Conservation (phyloP, 148 eudicot genomes). For the Euryodendron excelsum region DNA sequence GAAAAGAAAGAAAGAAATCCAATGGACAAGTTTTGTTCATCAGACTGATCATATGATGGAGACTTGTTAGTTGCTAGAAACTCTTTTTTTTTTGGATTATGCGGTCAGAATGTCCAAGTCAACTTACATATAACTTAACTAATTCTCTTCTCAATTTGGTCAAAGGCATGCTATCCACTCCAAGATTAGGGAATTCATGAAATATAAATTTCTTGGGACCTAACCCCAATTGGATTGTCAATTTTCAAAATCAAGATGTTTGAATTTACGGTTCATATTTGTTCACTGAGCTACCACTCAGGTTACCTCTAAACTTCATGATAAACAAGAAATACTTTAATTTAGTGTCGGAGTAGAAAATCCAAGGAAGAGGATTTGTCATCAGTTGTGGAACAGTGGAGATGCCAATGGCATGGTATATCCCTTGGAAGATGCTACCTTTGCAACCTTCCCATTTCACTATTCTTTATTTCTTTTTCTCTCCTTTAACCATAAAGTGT, state of each 20-base stretch:
- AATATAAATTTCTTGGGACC: no score
- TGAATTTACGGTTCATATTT: no score
- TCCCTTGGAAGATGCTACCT: constrained; percentile 33
- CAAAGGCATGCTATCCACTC: no score
- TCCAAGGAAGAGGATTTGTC: background rate
- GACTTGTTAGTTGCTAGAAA: background rate
- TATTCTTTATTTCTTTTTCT: constrained; percentile 8
- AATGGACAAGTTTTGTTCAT: background rate
- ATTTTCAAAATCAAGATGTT: background rate
- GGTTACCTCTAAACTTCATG: no score
- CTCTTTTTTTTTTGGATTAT: no score
- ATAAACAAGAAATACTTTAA: background rate
- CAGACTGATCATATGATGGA: background rate
- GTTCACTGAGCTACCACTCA: no score
- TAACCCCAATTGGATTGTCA: background rate
- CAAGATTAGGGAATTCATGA: no score
- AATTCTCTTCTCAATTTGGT: no score
- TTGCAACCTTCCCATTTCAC: constrained; percentile 5
- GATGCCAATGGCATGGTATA: constrained; percentile 26
- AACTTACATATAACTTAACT: no score
- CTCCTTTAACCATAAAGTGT: constrained; percentile 10
- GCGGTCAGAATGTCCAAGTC: no score
- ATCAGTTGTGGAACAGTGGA: constrained; percentile 13
- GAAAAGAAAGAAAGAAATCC: background rate
- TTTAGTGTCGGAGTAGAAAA: background rate